Percentiles rank a stretch among this genome's conserved stretches.
Conservation (phyloP, 495 filamentous ascomycete species). For the Aspergillus wentii region DNA sequence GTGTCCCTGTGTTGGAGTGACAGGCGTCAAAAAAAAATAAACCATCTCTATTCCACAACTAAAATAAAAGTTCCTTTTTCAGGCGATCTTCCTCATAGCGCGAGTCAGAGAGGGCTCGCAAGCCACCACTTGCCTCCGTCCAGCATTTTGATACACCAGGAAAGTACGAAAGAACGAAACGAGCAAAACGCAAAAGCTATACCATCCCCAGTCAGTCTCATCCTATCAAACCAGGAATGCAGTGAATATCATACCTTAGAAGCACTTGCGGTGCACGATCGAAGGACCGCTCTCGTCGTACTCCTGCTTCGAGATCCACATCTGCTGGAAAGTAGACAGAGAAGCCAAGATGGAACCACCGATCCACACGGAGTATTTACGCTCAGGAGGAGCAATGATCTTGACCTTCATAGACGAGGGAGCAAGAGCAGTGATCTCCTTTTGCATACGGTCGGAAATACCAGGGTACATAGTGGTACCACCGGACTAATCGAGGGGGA, state of each 20-base stretch:
- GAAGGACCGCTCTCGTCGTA: constrained; percentile 99
- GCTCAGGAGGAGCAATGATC: constrained; percentile 73
- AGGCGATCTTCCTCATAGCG: constrained; percentile 44
- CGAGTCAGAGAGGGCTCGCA: constrained; percentile 42
- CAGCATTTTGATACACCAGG: constrained; percentile 48
- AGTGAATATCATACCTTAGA: constrained; percentile 58
- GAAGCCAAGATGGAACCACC: constrained; percentile 99
- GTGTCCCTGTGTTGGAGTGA: constrained; percentile 12
- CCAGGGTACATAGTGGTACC: constrained; percentile 99
- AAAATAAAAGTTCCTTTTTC: constrained; percentile 45
- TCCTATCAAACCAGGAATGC: too few species aligned
- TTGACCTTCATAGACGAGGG: constrained; percentile 90
- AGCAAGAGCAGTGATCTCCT: constrained; percentile 99
- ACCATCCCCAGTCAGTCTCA: background rate
- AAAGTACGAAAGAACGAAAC: constrained; percentile 42
- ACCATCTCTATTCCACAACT: constrained; percentile 44
- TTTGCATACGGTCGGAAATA: constrained; percentile 99
- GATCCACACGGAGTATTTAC: constrained; percentile 96
- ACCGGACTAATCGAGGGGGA: constrained; percentile 64
- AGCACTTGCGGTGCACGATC: constrained; percentile 99
- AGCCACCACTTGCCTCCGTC: constrained; percentile 38
- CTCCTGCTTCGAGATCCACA: constrained; percentile 99
- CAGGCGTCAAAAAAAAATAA: constrained; percentile 21
- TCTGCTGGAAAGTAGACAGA: constrained; percentile 99
- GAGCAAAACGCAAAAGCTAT: constrained; percentile 23